A percentile compares a stretch with the other conserved stretches of the same genome.
Conservation (phyloP, 2,329 filamentous ascomycete species). For the Helotiales sp. region DNA sequence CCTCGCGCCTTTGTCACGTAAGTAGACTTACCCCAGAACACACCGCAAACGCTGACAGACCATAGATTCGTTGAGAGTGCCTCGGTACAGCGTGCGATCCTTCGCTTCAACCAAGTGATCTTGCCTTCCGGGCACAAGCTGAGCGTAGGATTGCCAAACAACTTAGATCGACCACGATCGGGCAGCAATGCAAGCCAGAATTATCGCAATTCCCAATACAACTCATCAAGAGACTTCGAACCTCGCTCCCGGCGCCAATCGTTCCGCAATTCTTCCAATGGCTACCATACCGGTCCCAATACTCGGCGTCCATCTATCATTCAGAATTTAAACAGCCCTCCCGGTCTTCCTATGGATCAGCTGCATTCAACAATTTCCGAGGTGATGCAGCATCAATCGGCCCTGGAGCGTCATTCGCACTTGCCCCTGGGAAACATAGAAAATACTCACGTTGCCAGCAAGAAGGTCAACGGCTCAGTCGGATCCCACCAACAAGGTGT, state of each 20-base stretch:
- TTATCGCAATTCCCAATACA: background rate
- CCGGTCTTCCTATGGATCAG: background rate
- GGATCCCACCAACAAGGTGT: background rate
- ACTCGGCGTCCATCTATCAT: background rate
- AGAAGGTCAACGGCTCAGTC: background rate
- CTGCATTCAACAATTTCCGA: background rate
- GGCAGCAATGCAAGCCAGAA: constrained; percentile 10
- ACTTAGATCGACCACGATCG: background rate
- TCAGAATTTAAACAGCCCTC: background rate
- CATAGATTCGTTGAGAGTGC: constrained; percentile 15
- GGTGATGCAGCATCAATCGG: background rate
- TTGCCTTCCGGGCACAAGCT: background rate
- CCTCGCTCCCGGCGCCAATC: constrained; percentile 11
- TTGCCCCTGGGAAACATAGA: constrained; percentile 7
- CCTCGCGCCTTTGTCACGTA: constrained; percentile 34
- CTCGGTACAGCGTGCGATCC: constrained; percentile 26
- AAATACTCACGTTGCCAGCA: background rate
- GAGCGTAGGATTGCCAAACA: background rate
- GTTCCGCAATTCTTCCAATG: background rate
- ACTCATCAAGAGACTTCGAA: constrained; percentile 8
- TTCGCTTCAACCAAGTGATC: constrained; percentile 1
- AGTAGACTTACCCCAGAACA: constrained; percentile 15
- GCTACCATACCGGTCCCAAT: background rate
- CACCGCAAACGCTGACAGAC: background rate
- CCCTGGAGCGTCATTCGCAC: background rate